Conservation (phyloP, 257 asterid species). For the Thymus mandschuricus region DNA sequence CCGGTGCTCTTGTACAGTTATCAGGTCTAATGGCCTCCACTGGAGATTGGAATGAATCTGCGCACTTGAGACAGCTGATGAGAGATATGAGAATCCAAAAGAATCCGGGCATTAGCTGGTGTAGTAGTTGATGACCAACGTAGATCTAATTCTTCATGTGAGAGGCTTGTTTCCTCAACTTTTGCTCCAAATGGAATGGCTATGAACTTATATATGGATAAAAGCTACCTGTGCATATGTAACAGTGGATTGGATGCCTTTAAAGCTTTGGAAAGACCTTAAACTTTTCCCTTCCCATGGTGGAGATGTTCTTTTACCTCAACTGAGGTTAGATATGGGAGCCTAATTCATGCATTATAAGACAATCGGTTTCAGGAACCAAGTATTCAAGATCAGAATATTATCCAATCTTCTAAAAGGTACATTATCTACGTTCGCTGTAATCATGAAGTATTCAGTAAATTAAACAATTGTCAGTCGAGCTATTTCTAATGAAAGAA, state of each 20-base stretch:
- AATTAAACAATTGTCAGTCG: not conserved
- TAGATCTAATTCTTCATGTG: conserved; percentile 7
- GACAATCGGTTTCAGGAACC: not conserved
- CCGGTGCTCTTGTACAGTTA: conserved; percentile 75
- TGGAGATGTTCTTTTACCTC: not conserved
- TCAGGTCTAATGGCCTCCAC: conserved; percentile 70
- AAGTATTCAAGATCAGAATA: not conserved
- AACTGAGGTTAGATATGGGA: not conserved
- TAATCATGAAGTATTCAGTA: not conserved
- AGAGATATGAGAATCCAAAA: conserved; percentile 57
- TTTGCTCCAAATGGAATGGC: not conserved
- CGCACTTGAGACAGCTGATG: conserved; percentile 70
- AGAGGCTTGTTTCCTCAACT: not conserved
- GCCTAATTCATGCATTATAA: not conserved
- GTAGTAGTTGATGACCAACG: conserved; percentile 35
- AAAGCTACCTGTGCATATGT: not conserved
- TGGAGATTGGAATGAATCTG: conserved; percentile 80
- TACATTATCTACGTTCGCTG: not conserved
- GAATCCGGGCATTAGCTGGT: conserved; percentile 87
- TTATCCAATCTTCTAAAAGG: conserved; percentile 1
- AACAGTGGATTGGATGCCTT: not conserved
- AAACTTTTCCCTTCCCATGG: not conserved
- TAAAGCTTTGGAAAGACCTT: not conserved
- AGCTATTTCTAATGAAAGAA: not conserved
- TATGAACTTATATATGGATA: not conserved